Base-by-base conservation (phyloP, 176 grass and related monocot genomes). In the Urochloa ruziziensis region DNA sequence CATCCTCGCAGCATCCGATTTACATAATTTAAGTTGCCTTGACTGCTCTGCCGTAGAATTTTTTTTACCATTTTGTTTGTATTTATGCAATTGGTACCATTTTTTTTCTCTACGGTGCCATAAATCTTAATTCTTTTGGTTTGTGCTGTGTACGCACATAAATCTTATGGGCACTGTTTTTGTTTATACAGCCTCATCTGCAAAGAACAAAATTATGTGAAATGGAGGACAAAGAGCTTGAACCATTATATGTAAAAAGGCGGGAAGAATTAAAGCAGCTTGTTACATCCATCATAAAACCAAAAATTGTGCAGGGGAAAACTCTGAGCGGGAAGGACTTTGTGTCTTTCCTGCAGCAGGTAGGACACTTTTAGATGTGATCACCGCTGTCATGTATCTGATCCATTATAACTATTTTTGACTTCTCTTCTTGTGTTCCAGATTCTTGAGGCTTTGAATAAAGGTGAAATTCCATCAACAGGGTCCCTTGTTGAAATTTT, bases 141-240 rank as follows among this genome's bases (percentile, higher is more conserved):
- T 84, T 68, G 35, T 58, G 28, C 63, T 59, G 4, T 67, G 21
- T 75, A 48, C 61, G 46, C 27, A 15, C 5, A 35, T 67, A 58
- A 75, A 67, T 16, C 39, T 34, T 60, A 23, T 52, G 3, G 59
- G 10, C 10, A 51, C 8, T 16, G 0, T 14, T 57, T 43, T 74
- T 69, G 12, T 83, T 87, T 72, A 86, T 86, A 23, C 91, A 99
- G 96, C 96, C 96, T 70, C 96, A 99, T 96, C 87, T 99, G 40
- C 93, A 96, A 96, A 96, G 96, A 91, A 99, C 96, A 74, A 99
- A 94, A 79, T 85, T 99, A 78, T 99, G 96, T 62, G 93, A 99
- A 4, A 79, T 99, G 91, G 90, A 94, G 32, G 96, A 99, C 79
- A 86, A 74, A 62, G 89, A 99, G 80, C 90, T 99, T 49, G 93